Base-by-base conservation (phyloP, 345 rosid genomes). In the Ceriops decandra region DNA sequence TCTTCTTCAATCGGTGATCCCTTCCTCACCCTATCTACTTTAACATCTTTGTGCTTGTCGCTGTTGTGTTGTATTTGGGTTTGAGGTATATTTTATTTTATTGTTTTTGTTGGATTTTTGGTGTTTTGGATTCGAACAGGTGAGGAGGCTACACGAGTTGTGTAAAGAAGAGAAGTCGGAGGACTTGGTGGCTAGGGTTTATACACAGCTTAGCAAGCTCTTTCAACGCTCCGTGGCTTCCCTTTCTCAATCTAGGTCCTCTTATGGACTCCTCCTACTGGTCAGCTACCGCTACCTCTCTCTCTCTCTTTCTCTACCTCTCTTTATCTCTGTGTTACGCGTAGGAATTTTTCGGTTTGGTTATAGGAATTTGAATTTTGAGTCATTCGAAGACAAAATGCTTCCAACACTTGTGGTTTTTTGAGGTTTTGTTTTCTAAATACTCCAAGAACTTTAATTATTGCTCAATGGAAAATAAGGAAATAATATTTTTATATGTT, bases 201-300 rank as follows among this genome's bases (percentile, higher is more conserved):
- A 86, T 79, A 95, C 96, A 0, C 95, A 83, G 52, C 63, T 91
- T 54, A 91, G 79, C 81, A 91, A 85, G 80, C 86, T 89, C 69
- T 95, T 95, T 68, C 99, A 95, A n/a, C 95, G 99, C 72, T 86
- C 91, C 2, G 74, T 90, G 11, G 76, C 91, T 74, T 89, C 97
- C 9, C 74, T 91, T 52, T 74, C 96, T 69, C 97, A 87, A 60
- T 85, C 97, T 28, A 77, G 61, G 15, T 73, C 86, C 15, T 71
- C 97, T 24, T 78, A 82, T 71, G 93, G 93, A 67, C 89, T 87
- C 67, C 97, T 95, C 83, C 85, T 91, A 69, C 87, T 91, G 82
- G 97, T 91, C 20, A 27, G 59, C 36, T 33, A 33, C 57, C 0
- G 49, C 49, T 42, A 13, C 19, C 22, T 46, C n/a, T 54, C 0